Evolutionary conservation across 176 grass and related monocot species (phyloP), one percentile per base, ranked within the genome.

Genomic region (Carex pumila): DNA sequence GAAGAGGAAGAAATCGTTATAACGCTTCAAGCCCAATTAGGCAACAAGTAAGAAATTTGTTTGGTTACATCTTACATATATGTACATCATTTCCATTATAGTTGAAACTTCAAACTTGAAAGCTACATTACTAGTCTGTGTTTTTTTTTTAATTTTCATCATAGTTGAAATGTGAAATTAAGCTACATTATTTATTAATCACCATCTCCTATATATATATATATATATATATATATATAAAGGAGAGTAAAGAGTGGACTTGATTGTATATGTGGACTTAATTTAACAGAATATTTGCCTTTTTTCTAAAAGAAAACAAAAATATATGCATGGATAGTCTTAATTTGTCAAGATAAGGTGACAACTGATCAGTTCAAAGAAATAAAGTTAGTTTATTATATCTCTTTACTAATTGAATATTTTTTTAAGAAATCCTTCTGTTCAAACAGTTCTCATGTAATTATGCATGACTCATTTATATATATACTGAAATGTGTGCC

Each of bases 1-100:
- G 81, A 92, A 12, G 94, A 97, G 83, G 94, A 94, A 82, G 91
- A 88, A 36, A 63, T 84, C 1, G 89, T 97, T 79, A 88, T 94
- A 49, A 87, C 83, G 22, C 91, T 97, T 54, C 94, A 97, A 43
- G 88, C 88, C 30, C 85, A 90, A 88, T 31, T 97, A 71, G 94
- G 94, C 74, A 97, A 97, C 74, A 97, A 94, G 94, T 97, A 96
- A 86, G 79, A 32, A 31, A 54, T 25, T 59, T 25, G 6, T 62
- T 62, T 22, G 17, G n/a, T 21, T 62, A 10, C 19, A 62, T 62
- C 18, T 25, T 62, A 7, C 45, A 8, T 7, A 37, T 4, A 36
- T 39, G 2, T 62, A 70, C 67, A 71, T 43, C 3, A n/a, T 7
- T 7, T 17, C 15, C 31, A 68, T 37, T 3, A 50, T 22, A 50